Conservation (phyloP, 2,329 filamentous ascomycete genomes). For the Fusarium floridanum region DNA sequence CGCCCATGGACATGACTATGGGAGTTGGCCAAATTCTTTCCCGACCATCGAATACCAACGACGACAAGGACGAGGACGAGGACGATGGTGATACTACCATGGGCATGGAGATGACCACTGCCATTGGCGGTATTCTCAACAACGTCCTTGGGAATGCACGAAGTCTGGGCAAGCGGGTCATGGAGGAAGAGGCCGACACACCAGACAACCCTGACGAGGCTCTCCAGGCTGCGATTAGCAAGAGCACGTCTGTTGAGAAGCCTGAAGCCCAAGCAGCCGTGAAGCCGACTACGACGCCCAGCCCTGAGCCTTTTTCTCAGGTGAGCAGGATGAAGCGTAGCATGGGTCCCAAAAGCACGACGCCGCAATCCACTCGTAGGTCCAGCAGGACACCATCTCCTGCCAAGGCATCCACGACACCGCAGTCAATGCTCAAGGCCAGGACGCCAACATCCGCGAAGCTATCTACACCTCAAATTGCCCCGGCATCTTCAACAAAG, state of each 20-base stretch:
- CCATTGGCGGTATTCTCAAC: slow-evolving; percentile 71
- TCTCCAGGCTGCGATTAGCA: slow-evolving; percentile 45
- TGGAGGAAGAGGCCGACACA: slow-evolving; percentile 69
- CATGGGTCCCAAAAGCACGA: slow-evolving; percentile 55
- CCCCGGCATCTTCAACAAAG: slow-evolving; percentile 27
- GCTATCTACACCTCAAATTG: slow-evolving; percentile 37
- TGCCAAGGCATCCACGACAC: slow-evolving; percentile 38
- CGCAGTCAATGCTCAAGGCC: slow-evolving; percentile 34
- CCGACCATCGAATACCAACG: slow-evolving; percentile 51
- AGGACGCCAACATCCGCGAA: slow-evolving; percentile 46
- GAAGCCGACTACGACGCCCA: slow-evolving; percentile 55
- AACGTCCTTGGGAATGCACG: slow-evolving; percentile 48
- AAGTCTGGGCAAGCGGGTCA: slow-evolving; percentile 64
- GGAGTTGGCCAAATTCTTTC: slow-evolving; percentile 68
- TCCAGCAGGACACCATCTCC: slow-evolving; percentile 44
- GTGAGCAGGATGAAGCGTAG: slow-evolving; percentile 65
- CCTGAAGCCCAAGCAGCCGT: slow-evolving; percentile 48
- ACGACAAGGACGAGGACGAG: slow-evolving; percentile 48
- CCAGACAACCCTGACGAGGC: slow-evolving; percentile 60
- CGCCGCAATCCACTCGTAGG: slow-evolving; percentile 49
- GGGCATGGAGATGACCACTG: slow-evolving; percentile 77
- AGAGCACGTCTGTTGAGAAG: slow-evolving; percentile 35
- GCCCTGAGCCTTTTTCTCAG: slow-evolving; percentile 66
- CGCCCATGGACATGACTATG: slow-evolving; percentile 69
- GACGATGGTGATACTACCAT: slow-evolving; percentile 51